Evolutionary conservation across 2,329 filamentous ascomycete species (phyloP).

Genomic region (Hawksworthiomyces lignivorus): DNA sequence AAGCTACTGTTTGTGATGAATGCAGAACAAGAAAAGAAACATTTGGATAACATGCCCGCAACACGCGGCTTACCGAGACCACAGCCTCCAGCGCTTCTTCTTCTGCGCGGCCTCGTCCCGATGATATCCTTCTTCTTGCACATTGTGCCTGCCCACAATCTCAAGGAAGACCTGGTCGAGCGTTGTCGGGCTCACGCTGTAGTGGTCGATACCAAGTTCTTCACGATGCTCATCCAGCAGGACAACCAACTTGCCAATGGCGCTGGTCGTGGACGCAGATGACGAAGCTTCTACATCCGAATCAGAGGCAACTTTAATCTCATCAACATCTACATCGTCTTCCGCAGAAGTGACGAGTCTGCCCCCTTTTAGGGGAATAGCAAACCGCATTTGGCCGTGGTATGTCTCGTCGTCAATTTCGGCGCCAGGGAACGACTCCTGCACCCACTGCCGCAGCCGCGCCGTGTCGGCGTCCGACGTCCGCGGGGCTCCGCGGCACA

Average conservation of each 20-base stretch:
- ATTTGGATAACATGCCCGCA: too few relatives aligned
- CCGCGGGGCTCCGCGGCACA: slow-evolving; percentile 66
- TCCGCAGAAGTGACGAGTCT: slow-evolving; percentile 15
- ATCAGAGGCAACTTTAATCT: neutral
- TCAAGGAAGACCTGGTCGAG: slow-evolving; percentile 85
- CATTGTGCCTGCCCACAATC: slow-evolving; percentile 74
- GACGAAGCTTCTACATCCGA: neutral
- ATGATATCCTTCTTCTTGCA: slow-evolving; percentile 62
- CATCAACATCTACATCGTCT: slow-evolving; percentile 13
- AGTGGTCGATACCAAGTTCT: slow-evolving; percentile 69
- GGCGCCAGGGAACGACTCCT: slow-evolving; percentile 52
- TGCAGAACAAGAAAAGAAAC: neutral
- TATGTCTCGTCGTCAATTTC: slow-evolving; percentile 66
- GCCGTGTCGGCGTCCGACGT: slow-evolving; percentile 63
- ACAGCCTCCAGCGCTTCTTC: slow-evolving; percentile 6
- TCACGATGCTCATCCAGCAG: slow-evolving; percentile 64
- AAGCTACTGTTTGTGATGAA: too few relatives aligned
- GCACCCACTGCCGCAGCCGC: slow-evolving; percentile 59
- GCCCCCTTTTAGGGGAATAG: slow-evolving; percentile 47
- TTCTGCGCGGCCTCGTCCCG: slow-evolving; percentile 19
- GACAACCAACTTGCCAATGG: slow-evolving; percentile 63
- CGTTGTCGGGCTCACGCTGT: slow-evolving; percentile 78
- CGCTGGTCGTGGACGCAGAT: slow-evolving; percentile 26
- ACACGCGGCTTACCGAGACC: neutral
- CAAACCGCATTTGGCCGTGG: slow-evolving; percentile 84